phyloP scores from a whole-genome alignment of 129 eudicot genomes.

The Helianthus tuberosus region DNA sequence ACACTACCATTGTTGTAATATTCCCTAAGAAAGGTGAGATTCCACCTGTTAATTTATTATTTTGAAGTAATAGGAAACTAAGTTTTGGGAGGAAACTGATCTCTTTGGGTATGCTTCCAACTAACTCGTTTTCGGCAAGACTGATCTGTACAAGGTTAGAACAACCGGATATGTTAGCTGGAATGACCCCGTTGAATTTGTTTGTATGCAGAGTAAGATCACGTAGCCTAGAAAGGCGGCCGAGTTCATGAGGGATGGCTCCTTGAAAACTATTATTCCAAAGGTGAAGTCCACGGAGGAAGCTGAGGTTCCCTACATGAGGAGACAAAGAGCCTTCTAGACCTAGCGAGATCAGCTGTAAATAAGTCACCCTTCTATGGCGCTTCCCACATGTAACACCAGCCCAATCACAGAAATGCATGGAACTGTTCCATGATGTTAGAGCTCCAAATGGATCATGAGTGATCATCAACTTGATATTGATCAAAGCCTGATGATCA shows the following conservation, averaged over 20 bases:
- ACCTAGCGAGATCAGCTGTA: too few species aligned
- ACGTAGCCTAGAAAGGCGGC: not conserved
- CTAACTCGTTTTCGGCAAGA: not conserved
- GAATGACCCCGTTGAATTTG: not conserved
- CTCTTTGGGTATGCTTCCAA: not conserved
- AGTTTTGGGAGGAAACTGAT: not conserved
- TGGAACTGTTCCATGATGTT: too few species aligned
- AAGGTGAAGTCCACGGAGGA: too few species aligned
- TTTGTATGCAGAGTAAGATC: not conserved
- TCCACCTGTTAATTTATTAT: not conserved
- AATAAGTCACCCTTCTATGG: too few species aligned
- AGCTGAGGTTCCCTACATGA: too few species aligned
- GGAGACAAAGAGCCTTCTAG: too few species aligned
- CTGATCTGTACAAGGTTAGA: not conserved
- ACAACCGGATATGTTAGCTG: not conserved
- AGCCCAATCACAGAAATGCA: too few species aligned
- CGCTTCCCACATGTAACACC: too few species aligned
- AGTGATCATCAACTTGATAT: too few species aligned
- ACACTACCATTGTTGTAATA: not conserved
- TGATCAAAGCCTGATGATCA: too few species aligned
- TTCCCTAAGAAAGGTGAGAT: not conserved
- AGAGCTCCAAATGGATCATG: too few species aligned
- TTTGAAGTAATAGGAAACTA: not conserved
- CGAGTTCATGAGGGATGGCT: not conserved
- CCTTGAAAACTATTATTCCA: too few species aligned